phyloP scores from a whole-genome alignment of 1,284 basidiomycete genomes.

The Cryptococcus wingfieldii region DNA sequence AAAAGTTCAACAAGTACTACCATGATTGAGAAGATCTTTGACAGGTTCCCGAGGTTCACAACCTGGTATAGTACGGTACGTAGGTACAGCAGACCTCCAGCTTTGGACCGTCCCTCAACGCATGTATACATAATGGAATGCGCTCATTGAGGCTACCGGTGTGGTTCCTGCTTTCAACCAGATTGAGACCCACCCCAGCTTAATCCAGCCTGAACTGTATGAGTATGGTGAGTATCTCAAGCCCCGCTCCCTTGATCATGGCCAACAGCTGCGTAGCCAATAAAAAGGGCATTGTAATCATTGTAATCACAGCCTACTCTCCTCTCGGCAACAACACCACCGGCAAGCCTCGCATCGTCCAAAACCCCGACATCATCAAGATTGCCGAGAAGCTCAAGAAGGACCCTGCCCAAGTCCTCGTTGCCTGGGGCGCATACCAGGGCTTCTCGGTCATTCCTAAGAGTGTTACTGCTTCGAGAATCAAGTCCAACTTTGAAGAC shows the following conservation, averaged over 20 bases:
- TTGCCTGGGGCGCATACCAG: conserved; percentile 64
- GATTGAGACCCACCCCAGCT: conserved; percentile 72
- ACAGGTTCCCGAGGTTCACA: too few relatives aligned
- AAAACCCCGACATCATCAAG: conserved; percentile 55
- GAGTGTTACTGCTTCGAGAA: conserved; percentile 55
- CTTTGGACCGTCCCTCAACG: too few relatives aligned
- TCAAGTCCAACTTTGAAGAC: conserved; percentile 65
- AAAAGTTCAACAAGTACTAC: conserved; percentile 49
- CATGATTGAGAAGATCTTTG: conserved; percentile 24
- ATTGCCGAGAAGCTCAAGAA: conserved; percentile 58
- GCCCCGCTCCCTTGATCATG: not conserved
- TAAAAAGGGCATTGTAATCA: conserved; percentile 69
- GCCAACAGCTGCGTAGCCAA: conserved; percentile 52
- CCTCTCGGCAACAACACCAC: conserved; percentile 66
- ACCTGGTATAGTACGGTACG: too few relatives aligned
- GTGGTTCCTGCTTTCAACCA: conserved; percentile 76
- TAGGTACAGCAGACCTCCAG: too few relatives aligned
- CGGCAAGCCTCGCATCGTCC: conserved; percentile 50
- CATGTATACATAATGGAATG: too few relatives aligned
- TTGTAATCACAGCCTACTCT: conserved; percentile 77
- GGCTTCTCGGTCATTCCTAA: conserved; percentile 70
- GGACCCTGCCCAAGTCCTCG: conserved; percentile 63
- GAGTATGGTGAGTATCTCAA: conserved; percentile 21
- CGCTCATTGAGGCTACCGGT: conserved; percentile 65
- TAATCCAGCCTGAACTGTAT: conserved; percentile 42